These are phyloP conservation scores for Fusarium sp. DNA, from an alignment of 2,329 filamentous ascomycete species.

Conservation along the genomic window DNA sequence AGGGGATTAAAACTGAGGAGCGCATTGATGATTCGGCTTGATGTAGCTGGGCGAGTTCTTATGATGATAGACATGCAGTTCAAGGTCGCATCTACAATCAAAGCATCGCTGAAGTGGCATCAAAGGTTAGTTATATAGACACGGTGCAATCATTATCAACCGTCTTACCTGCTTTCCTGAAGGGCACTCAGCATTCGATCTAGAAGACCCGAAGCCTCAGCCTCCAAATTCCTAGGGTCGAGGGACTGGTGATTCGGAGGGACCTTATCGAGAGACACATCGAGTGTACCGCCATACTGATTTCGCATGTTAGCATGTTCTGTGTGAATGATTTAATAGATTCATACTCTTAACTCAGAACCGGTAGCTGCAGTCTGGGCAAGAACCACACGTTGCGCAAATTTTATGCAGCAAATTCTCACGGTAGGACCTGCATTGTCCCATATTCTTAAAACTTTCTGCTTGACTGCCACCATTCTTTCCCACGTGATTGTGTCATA, in stretches of 20 bases:
- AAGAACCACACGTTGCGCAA: constrained; percentile 91
- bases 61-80: constrained; percentile 88
- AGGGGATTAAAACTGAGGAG: constrained; percentile 93
- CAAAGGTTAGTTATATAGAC: constrained; percentile 6
- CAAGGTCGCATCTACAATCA: constrained; percentile 89
- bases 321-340: not conserved
- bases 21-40: constrained; percentile 85
- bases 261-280: constrained; percentile 88
- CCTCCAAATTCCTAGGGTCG: constrained; percentile 83
- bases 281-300: constrained; percentile 63
- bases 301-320: constrained; percentile 26
- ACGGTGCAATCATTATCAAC: not conserved
- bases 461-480: constrained; percentile 88
- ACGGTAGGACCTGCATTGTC: constrained; percentile 80
- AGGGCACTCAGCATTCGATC: constrained; percentile 88
- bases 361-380: constrained; percentile 89
- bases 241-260: constrained; percentile 85
- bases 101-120: constrained; percentile 74
- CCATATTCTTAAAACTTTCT: constrained; percentile 88
- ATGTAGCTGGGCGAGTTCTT: constrained; percentile 81
- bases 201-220: constrained; percentile 89
- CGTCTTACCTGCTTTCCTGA: constrained; percentile 82
- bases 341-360: constrained; percentile 79
- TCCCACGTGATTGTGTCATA: constrained; percentile 87
- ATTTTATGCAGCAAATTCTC: constrained; percentile 96